Conservation (phyloP, 2,329 filamentous ascomycete genomes). For the Chaetomium olivaceum region DNA sequence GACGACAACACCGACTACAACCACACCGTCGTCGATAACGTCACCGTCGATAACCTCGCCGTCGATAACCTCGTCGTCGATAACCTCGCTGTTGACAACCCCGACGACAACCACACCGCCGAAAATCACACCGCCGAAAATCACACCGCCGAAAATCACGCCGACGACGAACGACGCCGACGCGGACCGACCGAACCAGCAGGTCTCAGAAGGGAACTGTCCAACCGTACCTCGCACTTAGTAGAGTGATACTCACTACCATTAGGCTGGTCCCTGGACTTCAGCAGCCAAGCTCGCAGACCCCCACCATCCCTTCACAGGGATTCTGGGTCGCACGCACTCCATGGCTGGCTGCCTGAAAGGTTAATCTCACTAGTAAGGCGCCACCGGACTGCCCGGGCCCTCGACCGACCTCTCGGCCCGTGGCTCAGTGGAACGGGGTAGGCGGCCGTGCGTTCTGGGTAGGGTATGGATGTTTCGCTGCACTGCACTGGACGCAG, state of each 20-base stretch:
- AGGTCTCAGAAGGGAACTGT: background rate
- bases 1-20: no score
- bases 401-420: background rate
- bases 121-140: no score
- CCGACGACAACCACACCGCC: no score
- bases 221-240: conserved; percentile 24
- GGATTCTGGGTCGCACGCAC: background rate
- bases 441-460: background rate
- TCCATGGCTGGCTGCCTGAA: background rate
- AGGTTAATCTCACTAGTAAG: conserved; percentile 12
- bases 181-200: background rate
- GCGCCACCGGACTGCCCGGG: conserved; percentile 13
- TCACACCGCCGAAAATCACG: no score
- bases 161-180: no score
- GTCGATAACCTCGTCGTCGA: no score
- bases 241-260: conserved; percentile 23
- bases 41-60: no score
- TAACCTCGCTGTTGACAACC: background rate
- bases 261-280: conserved; percentile 19
- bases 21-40: no score
- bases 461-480: background rate
- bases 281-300: background rate
- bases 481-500: background rate
- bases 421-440: conserved; percentile 15
- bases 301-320: background rate